Evolutionary conservation across 257 asterid genomes (phyloP), one percentile per base, ranked within the genome.

Genomic region (Nicotiana undulata): DNA sequence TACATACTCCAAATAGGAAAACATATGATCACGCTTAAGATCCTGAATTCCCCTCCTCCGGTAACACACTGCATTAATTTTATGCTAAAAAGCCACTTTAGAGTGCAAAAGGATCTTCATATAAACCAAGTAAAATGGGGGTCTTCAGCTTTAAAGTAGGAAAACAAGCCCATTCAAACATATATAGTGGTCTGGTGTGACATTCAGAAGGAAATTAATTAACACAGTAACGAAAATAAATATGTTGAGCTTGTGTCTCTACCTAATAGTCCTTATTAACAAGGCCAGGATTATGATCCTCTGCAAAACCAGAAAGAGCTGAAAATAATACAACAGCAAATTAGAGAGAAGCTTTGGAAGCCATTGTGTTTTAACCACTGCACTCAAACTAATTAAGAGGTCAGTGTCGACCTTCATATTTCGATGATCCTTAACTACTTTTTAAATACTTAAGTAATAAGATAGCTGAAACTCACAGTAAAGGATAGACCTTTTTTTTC

Each of bases 181-280:
- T 29, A 29, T 29, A 29, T 29, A 29, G 32, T 29, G 32, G 32
- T 29, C 4, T 29, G 32, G 32, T 29, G 32, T 29, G 32, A 29
- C 32, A 29, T 29, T 29, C 32, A 29, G 32, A 29, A 29, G 32
- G 32, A 29, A 29, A 29, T 29, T 29, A 29, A 29, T 29, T 29
- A 29, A 29, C 32, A 29, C 32, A 29, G 31, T 29, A 29, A 29
- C 3, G 31, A 29, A 29, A 29, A 29, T 29, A 29, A 86, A 94
- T 86, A 5, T 94, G 98, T 80, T 94, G 98, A 58, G 98, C 98
- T 84, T 94, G 94, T 79, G 85, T 94, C 98, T 80, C 81, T 88
- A 96, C n/a, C n/a, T 94, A 94, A 80, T 77, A 91, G 85, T 94
- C 87, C 89, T 93, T 1, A 1, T 26, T 67, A 0, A 84, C 77